phyloP scores from a whole-genome alignment of 1,284 basidiomycete species.

The Gastroboletus turbinatus region DNA sequence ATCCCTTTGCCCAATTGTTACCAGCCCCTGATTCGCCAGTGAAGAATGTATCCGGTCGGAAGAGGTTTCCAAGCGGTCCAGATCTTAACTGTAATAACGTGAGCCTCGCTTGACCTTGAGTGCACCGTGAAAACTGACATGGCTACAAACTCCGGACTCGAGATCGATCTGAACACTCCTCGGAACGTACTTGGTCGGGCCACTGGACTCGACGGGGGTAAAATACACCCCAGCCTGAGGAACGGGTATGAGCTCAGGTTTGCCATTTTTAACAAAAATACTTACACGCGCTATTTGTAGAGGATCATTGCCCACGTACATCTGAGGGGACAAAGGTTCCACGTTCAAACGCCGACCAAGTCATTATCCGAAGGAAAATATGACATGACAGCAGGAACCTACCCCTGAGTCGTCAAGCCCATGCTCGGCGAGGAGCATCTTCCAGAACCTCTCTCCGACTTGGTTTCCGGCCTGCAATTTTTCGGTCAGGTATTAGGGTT shows the following conservation, averaged over 20 bases:
- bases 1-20: conserved; percentile 93
- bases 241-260: background rate
- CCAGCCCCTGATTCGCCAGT: conserved; percentile 77
- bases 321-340: conserved; percentile 30
- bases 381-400: conserved; percentile 26
- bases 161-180: conserved; percentile 90
- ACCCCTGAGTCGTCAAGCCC: conserved; percentile 73
- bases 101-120: background rate
- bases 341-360: conserved; percentile 5
- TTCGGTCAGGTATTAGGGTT: conserved; percentile 20
- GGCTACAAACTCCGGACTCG: conserved; percentile 87
- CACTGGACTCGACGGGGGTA: conserved; percentile 52
- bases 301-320: conserved; percentile 49
- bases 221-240: conserved; percentile 73
- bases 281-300: conserved; percentile 47
- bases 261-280: background rate
- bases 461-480: conserved; percentile 65
- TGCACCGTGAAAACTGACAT: conserved; percentile 43
- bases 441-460: conserved; percentile 78
- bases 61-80: conserved; percentile 72
- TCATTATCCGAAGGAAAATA: conserved; percentile 30
- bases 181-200: conserved; percentile 80
- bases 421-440: conserved; percentile 78
- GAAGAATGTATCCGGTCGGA: conserved; percentile 88
- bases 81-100: conserved; percentile 53